Evolutionary conservation across 192 early-diverging fungal species (phyloP).

Genomic region (Gryganskiella cystojenkinii): DNA sequence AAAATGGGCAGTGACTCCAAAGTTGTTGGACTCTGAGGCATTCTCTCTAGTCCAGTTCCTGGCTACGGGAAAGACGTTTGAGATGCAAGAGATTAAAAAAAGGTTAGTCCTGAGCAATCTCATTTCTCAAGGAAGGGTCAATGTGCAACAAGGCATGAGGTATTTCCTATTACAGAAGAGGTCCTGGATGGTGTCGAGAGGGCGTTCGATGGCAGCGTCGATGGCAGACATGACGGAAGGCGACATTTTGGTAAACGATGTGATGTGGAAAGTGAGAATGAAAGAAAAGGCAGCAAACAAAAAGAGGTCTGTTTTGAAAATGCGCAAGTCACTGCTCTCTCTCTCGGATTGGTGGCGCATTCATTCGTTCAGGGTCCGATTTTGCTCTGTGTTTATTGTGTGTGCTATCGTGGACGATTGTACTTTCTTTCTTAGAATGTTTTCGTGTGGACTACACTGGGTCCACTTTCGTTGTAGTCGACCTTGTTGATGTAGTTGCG

Average conservation of each 20-base stretch:
- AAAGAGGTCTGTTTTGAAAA: too few species aligned
- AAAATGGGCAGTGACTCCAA: slow-evolving; percentile 51
- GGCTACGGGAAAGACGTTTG: slow-evolving; percentile 11
- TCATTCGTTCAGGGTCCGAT: not conserved
- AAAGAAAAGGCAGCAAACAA: too few species aligned
- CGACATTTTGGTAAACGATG: too few species aligned
- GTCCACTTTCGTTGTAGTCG: slow-evolving; percentile 95
- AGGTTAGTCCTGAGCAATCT: too few species aligned
- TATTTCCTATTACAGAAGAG: slow-evolving; percentile 17
- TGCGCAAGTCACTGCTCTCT: too few species aligned
- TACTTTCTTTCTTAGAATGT: slow-evolving; percentile 52
- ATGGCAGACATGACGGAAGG: not conserved
- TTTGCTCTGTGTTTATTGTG: not conserved
- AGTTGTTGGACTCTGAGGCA: slow-evolving; percentile 13
- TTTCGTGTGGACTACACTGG: slow-evolving; percentile 80
- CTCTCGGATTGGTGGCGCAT: too few species aligned
- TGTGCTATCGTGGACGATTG: slow-evolving; percentile 1
- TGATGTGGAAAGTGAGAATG: too few species aligned
- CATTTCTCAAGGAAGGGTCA: too few species aligned
- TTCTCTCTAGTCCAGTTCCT: slow-evolving; percentile 35
- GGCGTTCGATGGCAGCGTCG: slow-evolving; percentile 17
- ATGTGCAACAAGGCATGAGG: not conserved
- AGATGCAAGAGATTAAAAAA: not conserved
- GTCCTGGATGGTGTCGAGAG: slow-evolving; percentile 37
- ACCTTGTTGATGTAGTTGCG: slow-evolving; percentile 79